Evolutionary conservation across 257 asterid genomes (phyloP).

Genomic region (Nicotiana undulata): DNA sequence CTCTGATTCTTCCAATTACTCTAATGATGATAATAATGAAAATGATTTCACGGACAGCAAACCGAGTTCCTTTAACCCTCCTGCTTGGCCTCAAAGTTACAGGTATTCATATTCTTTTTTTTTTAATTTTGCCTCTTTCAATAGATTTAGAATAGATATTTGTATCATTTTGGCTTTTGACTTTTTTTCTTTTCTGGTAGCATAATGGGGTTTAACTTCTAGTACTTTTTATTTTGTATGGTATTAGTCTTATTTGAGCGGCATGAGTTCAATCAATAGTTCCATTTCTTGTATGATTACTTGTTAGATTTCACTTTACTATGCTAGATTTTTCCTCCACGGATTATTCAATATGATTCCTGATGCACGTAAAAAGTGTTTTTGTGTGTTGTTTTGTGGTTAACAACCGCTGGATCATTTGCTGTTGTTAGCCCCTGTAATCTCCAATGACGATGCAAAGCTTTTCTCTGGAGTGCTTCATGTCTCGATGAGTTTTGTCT

Average conservation of each 20-base stretch:
- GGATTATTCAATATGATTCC: neutral
- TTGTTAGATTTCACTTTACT: neutral
- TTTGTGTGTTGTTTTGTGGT: neutral
- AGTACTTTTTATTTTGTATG: neutral
- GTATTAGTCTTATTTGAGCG: neutral
- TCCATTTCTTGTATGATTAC: neutral
- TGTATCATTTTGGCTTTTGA: neutral
- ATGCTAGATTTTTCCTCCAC: neutral
- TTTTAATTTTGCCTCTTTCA: neutral
- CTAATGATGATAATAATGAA: conserved; percentile 33
- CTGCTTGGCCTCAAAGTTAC: conserved; percentile 97
- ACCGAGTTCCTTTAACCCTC: conserved; percentile 35
- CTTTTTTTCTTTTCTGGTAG: neutral
- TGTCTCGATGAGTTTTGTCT: neutral
- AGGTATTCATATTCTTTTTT: conserved; percentile 29
- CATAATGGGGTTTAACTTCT: neutral
- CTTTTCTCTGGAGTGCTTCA: neutral
- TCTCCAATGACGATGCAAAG: neutral
- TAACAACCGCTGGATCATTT: neutral
- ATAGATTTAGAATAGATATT: neutral
- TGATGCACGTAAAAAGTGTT: neutral
- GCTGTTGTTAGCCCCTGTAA: neutral
- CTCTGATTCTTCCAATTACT: conserved; percentile 49
- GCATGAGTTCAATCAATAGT: neutral
- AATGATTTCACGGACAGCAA: conserved; percentile 30